phyloP scores from a whole-genome alignment of 2,329 filamentous ascomycete genomes.

The Orbilia quercus region DNA sequence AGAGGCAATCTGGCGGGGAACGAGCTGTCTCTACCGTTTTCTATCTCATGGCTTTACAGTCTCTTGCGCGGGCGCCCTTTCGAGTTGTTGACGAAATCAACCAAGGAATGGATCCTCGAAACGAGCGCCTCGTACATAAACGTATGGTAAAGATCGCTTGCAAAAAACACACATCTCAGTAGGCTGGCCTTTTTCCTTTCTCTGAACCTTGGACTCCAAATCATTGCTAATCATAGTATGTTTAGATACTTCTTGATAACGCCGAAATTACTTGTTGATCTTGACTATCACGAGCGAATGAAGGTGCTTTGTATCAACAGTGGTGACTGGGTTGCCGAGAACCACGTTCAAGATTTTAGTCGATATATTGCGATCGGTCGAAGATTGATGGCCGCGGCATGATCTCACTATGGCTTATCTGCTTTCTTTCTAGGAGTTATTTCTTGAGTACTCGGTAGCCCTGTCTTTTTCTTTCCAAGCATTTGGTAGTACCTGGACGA shows the following conservation, averaged over 20 bases:
- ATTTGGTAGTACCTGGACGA: no score
- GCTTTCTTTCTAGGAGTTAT: background rate
- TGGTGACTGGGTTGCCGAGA: constrained; percentile 71
- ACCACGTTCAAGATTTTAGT: constrained; percentile 65
- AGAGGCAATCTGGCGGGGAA: constrained; percentile 95
- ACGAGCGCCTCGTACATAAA: constrained; percentile 97
- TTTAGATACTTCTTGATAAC: constrained; percentile 91
- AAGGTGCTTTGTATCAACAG: constrained; percentile 92
- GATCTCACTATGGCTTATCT: background rate
- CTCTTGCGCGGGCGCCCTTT: constrained; percentile 92
- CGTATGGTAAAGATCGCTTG: constrained; percentile 99
- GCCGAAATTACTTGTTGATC: constrained; percentile 86
- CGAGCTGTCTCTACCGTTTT: constrained; percentile 97
- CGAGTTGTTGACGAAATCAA: constrained; percentile 99
- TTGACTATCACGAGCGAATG: constrained; percentile 91
- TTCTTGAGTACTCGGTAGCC: no score
- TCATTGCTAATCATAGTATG: background rate
- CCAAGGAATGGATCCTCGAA: constrained; percentile 98
- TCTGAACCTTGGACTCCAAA: background rate
- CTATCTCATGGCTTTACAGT: constrained; percentile 97
- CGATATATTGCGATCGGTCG: constrained; percentile 57
- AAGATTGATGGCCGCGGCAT: constrained; percentile 26
- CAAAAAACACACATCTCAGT: constrained; percentile 76
- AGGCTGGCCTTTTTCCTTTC: constrained; percentile 33
- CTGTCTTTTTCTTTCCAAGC: background rate